phyloP scores from a whole-genome alignment of 257 asterid species.

The Linderniella brevidens region DNA sequence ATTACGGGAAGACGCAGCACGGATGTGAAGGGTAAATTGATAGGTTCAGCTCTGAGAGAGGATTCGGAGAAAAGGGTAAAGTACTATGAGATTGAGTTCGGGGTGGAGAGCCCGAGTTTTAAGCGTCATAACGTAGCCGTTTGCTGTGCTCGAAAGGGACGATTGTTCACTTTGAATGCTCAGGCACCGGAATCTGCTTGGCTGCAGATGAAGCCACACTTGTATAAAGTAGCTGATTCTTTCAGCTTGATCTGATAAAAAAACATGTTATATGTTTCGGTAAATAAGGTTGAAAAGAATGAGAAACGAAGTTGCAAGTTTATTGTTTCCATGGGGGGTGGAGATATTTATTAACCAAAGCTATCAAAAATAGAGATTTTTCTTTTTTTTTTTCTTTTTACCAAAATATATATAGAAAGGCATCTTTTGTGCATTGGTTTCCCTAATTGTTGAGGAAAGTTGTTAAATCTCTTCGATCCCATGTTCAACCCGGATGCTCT shows the following conservation, averaged over 20 bases:
- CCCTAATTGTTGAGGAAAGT: too few species aligned
- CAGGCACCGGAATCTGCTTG: conserved; percentile 70
- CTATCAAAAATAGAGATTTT: too few species aligned
- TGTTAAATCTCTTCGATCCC: too few species aligned
- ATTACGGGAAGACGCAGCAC: conserved; percentile 26
- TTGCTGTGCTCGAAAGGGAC: conserved; percentile 53
- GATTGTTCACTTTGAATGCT: conserved; percentile 53
- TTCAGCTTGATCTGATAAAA: conserved; percentile 12
- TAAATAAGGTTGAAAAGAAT: too few species aligned
- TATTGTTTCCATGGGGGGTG: too few species aligned
- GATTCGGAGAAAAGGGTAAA: conserved; percentile 25
- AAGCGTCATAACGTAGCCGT: conserved; percentile 61
- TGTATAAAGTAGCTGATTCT: conserved; percentile 46
- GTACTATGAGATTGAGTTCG: conserved; percentile 57
- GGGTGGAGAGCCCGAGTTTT: conserved; percentile 44
- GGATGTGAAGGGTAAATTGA: conserved; percentile 35
- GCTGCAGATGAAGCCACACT: conserved; percentile 39
- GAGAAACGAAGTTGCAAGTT: too few species aligned
- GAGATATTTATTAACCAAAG: too few species aligned
- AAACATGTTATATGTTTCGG: too few species aligned
- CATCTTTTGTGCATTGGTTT: too few species aligned
- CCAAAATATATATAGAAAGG: too few species aligned
- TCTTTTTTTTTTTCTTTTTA: too few species aligned
- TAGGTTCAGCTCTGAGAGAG: conserved; percentile 34
- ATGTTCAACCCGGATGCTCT: too few species aligned